Evolutionary conservation across 2,329 filamentous ascomycete genomes (phyloP).

Genomic region (Microcyclospora tardicrescens): DNA sequence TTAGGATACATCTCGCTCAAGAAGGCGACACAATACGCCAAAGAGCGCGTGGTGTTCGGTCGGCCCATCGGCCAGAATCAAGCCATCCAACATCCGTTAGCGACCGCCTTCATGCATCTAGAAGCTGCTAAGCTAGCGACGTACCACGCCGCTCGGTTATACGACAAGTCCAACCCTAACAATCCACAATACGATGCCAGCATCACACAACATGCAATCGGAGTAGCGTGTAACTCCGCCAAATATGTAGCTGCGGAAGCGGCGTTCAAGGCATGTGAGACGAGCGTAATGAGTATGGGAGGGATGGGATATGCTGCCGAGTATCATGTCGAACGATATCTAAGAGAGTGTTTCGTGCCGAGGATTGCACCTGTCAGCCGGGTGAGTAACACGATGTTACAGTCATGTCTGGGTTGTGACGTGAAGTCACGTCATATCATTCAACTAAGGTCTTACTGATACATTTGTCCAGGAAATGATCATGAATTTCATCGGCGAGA

Average conservation of each 20-base stretch:
- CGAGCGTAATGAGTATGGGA: slow-evolving; percentile 45
- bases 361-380: slow-evolving; percentile 47
- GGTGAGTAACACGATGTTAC: slow-evolving; percentile 20
- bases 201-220: slow-evolving; percentile 34
- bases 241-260: slow-evolving; percentile 50
- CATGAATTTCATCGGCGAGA: slow-evolving; percentile 58
- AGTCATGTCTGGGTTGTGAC: too few relatives aligned
- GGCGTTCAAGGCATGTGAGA: slow-evolving; percentile 46
- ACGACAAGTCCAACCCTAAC: slow-evolving; percentile 34
- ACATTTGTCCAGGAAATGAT: slow-evolving; percentile 50
- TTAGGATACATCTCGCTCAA: slow-evolving; percentile 56
- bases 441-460: slow-evolving; percentile 3
- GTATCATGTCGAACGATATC: slow-evolving; percentile 49
- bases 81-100: slow-evolving; percentile 46
- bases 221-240: slow-evolving; percentile 43
- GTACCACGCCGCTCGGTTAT: slow-evolving; percentile 47
- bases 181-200: slow-evolving; percentile 21
- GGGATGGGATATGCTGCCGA: slow-evolving; percentile 53
- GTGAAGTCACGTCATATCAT: background rate
- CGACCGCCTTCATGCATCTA: slow-evolving; percentile 47
- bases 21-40: slow-evolving; percentile 30
- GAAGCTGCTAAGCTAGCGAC: slow-evolving; percentile 49
- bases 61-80: slow-evolving; percentile 48
- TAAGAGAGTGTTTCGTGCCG: slow-evolving; percentile 47
- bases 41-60: slow-evolving; percentile 40